Percentiles rank a stretch among this genome's conserved stretches.
These are phyloP conservation scores for Asterochloris sp. DNA, from an alignment of 139 green algal genomes.

Conservation along the genomic window DNA sequence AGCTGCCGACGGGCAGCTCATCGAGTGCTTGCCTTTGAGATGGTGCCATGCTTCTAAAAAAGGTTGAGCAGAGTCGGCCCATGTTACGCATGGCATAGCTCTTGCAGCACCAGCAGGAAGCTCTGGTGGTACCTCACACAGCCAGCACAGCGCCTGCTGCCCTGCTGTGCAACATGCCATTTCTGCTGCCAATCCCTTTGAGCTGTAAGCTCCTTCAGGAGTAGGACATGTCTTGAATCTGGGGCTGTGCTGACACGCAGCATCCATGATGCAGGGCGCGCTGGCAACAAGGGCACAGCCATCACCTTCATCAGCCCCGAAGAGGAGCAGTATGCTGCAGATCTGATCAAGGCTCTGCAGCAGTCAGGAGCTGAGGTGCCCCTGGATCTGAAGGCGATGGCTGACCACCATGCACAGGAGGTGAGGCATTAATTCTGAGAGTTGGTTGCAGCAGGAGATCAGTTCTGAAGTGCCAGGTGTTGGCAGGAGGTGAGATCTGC, in stretches of 20 bases:
- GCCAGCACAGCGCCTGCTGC: no score
- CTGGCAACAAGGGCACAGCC: conserved; percentile 85
- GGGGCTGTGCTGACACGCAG: neutral
- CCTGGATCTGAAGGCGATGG: conserved; percentile 68
- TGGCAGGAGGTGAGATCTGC: no score
- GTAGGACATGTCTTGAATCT: neutral
- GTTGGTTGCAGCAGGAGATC: conserved; percentile 16
- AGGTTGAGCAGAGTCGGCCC: no score
- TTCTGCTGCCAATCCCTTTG: neutral
- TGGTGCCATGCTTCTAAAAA: no score
- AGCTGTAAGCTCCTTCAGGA: neutral
- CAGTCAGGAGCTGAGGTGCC: conserved; percentile 78
- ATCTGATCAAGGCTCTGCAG: conserved; percentile 92
- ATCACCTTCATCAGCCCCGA: conserved; percentile 93
- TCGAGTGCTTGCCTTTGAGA: no score
- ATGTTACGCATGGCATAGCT: no score
- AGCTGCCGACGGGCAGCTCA: no score
- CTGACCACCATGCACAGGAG: conserved; percentile 75
- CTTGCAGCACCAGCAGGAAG: no score
- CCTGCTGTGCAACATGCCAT: neutral
- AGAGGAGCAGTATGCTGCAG: conserved; percentile 89
- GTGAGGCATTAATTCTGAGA: conserved; percentile 48
- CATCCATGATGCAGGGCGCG: conserved; percentile 42
- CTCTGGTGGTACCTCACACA: no score
- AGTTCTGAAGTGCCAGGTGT: no score